A percentile compares a stretch with the other conserved stretches of the same genome.
Conservation (phyloP, 1,284 basidiomycete genomes). For the Leccinum holopus region DNA sequence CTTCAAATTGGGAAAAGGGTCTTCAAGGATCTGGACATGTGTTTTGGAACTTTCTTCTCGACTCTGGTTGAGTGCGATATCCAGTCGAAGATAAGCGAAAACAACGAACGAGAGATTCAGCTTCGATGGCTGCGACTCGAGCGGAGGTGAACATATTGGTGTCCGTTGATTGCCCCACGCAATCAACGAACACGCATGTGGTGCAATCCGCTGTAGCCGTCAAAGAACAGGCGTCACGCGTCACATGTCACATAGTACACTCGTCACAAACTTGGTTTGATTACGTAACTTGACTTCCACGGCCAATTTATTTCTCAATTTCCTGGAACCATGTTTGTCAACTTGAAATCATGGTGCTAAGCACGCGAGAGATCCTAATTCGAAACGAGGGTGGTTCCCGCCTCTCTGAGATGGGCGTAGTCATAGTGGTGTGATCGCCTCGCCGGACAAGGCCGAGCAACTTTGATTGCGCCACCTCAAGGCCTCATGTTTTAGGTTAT, state of each 20-base stretch:
- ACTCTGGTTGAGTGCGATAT: conserved; percentile 55
- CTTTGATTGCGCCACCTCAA: not conserved
- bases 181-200: conserved; percentile 9
- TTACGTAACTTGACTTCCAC: no score
- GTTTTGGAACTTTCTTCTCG: conserved; percentile 62
- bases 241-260: no score
- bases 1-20: conserved; percentile 52
- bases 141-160: conserved; percentile 37
- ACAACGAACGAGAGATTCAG: conserved; percentile 25
- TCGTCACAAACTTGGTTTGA: no score
- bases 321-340: no score
- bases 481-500: not conserved
- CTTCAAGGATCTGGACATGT: conserved; percentile 59
- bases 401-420: conserved; percentile 80
- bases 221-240: no score
- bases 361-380: no score
- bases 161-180: not conserved
- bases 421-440: conserved; percentile 51
- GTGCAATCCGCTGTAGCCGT: conserved; percentile 36
- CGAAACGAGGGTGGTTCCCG: conserved; percentile 90
- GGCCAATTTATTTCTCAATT: no score
- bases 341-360: no score
- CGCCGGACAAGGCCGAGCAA: not conserved
- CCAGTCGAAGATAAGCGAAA: conserved; percentile 40
- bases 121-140: conserved; percentile 46